Evolutionary conservation across 108 stramenopile genomes (phyloP).

Genomic region (Cyclotella sp.): DNA sequence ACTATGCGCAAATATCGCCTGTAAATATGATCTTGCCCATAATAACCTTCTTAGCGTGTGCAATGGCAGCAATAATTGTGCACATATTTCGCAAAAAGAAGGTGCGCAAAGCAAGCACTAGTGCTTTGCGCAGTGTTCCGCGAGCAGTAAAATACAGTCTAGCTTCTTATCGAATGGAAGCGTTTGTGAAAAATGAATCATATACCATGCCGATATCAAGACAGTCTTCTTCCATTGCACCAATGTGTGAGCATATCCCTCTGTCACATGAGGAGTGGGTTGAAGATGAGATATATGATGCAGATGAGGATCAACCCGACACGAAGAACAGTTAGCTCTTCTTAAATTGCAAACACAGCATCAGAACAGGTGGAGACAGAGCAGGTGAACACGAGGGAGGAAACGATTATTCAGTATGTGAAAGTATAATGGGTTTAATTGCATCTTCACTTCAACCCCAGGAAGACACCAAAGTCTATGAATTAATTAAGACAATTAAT

Average conservation of each 20-base stretch:
- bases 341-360: neutral
- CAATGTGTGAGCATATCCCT: neutral
- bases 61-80: slow-evolving; percentile 8
- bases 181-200: no score
- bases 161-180: neutral
- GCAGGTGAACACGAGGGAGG: neutral
- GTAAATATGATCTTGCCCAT: slow-evolving; percentile 33
- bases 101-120: neutral
- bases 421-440: no score
- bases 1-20: slow-evolving; percentile 23
- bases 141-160: neutral
- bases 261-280: neutral
- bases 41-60: neutral
- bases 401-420: no score
- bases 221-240: neutral
- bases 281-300: neutral
- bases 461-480: no score
- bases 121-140: neutral
- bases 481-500: no score
- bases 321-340: neutral
- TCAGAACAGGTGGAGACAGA: neutral
- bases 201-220: neutral
- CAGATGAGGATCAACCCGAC: neutral
- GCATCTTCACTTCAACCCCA: no score
- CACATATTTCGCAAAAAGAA: neutral